These are phyloP conservation scores for Hemerocallis citrina DNA, from an alignment of 106 monocot genomes.

Conservation along the genomic window DNA sequence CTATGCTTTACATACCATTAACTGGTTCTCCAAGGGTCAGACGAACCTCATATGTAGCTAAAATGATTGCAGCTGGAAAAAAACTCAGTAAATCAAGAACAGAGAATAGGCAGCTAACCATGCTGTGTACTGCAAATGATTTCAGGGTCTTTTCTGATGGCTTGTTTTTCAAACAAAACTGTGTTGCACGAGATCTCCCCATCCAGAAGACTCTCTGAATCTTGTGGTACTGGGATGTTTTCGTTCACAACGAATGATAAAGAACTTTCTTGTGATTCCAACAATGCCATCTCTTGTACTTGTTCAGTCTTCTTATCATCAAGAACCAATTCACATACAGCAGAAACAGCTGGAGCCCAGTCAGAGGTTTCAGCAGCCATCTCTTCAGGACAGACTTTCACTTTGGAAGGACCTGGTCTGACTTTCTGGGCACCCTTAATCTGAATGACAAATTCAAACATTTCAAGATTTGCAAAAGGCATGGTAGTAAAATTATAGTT, in stretches of 20 bases:
- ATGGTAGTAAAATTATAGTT: too few species aligned
- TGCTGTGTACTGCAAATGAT: not conserved
- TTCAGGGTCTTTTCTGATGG: not conserved
- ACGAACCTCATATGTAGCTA: too few species aligned
- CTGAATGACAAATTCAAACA: not conserved
- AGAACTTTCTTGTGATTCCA: conserved; percentile 6
- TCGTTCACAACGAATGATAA: not conserved
- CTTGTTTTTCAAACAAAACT: not conserved
- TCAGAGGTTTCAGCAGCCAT: conserved; percentile 1
- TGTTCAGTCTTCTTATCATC: not conserved
- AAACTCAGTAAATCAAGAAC: too few species aligned
- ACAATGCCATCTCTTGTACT: not conserved
- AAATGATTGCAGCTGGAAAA: too few species aligned
- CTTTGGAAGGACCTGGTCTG: not conserved
- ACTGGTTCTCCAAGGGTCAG: too few species aligned
- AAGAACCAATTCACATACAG: conserved; percentile 1
- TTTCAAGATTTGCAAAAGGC: too few species aligned
- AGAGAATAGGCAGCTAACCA: conserved; percentile 6
- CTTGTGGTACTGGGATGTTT: not conserved
- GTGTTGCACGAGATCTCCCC: not conserved
- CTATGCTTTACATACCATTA: too few species aligned
- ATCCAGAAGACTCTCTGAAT: not conserved
- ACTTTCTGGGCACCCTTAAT: conserved; percentile 1
- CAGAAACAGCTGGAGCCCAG: not conserved
- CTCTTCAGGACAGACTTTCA: not conserved